Evolutionary conservation across 2,329 filamentous ascomycete genomes (phyloP), one percentile per base, ranked within the genome.

Genomic region (Pseudocercospora crystallina): DNA sequence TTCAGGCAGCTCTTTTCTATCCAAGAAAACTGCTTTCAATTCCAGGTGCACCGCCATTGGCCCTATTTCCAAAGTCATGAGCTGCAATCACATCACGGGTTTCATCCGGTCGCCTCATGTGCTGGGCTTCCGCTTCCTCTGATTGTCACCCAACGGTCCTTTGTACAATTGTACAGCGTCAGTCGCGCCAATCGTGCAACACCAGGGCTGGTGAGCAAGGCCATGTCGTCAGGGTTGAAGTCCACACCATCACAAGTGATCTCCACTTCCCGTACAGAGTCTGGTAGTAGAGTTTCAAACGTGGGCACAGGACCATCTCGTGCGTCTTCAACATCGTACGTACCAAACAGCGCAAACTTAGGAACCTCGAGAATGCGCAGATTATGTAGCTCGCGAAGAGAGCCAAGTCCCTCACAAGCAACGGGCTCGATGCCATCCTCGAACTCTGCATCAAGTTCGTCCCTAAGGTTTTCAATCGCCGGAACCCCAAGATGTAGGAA

Each of bases 191-290:
- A 33, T 8, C 33, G 35, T 10, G 42, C 44, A 3, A 40, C 43
- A 14, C 44, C 44, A 1, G 44, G 37, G 12, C 33, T 15, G 20
- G 15, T 29, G 5, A 52, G 30, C 10, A 48, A 12, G 2, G 39
- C 39, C 36, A 32, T 30, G 9, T 53, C 50, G 8, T 41, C 30
- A 20, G 40, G 15, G 2, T 12, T 49, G 29, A 53, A 44, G 2
- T 44, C 33, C 13, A 41, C 30, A 34, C 42, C 37, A 13, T 35
- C 38, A 34, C 49, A 52, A 14, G 43, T 34, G 13, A 52, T 20
- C 15, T 48, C 44, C 8, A 43, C 15, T 35, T 43, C 37, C 31
- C 47, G 13, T 5, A 47, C 33, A 2, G 15, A 33, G 20, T n/a
- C 26, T 1, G 43, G 49, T 10, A 51, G 37, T 2, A 26, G 20